These are phyloP conservation scores for Yarrowia sp. DNA, from an alignment of 805 yeast species.

Conservation along the genomic window DNA sequence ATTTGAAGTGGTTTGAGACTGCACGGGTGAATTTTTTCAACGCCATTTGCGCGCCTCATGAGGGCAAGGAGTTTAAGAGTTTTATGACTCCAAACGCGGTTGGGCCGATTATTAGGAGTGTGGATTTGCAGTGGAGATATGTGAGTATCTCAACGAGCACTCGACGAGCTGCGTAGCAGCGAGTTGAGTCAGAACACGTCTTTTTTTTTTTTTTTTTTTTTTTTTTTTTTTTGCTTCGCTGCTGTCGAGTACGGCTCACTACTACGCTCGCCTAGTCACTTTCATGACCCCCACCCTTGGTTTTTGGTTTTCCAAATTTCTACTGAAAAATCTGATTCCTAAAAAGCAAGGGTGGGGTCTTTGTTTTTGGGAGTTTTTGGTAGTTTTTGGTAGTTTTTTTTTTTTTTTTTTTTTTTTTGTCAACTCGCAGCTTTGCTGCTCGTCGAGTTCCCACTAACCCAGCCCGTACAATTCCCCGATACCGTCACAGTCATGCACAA, in stretches of 20 bases:
- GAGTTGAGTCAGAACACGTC: background rate
- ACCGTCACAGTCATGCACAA: slow-evolving; percentile 37
- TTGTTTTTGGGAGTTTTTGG: no score
- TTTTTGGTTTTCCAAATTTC: no score
- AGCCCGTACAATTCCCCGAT: slow-evolving; percentile 38
- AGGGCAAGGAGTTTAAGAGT: slow-evolving; percentile 27
- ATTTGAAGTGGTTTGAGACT: slow-evolving; percentile 39
- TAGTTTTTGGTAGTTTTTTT: no score
- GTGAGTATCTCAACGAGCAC: slow-evolving; percentile 6
- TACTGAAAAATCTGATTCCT: no score
- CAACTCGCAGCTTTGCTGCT: no score
- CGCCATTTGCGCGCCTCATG: slow-evolving; percentile 27
- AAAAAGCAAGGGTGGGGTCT: no score
- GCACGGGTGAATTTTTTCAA: slow-evolving; percentile 36
- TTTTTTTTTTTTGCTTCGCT: background rate
- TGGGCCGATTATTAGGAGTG: slow-evolving; percentile 39
- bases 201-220: background rate
- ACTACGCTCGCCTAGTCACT: no score
- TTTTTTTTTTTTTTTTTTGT: no score
- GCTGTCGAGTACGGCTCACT: no score
- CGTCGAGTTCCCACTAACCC: background rate
- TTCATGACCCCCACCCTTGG: no score
- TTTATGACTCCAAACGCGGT: slow-evolving; percentile 34
- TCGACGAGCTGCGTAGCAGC: background rate
- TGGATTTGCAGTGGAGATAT: slow-evolving; percentile 38